Percentiles rank a stretch among this genome's conserved stretches.
These are phyloP conservation scores for Mycena latifolia DNA, from an alignment of 768 basidiomycete species.

Conservation along the genomic window DNA sequence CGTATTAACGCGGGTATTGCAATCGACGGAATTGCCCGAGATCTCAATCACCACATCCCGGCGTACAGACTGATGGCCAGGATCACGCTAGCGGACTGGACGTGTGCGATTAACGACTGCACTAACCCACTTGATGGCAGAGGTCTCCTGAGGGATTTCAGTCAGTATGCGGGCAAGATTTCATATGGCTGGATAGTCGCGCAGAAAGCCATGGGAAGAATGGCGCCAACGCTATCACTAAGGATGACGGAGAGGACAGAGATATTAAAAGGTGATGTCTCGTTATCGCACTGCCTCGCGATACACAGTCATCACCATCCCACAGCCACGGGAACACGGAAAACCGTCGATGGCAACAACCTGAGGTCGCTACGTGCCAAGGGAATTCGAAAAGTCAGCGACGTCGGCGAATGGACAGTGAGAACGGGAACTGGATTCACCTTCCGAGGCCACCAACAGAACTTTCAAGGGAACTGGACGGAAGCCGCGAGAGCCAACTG, in stretches of 20 bases:
- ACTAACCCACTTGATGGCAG: slow-evolving; percentile 15
- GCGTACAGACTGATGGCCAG: slow-evolving; percentile 28
- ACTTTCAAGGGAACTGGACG: slow-evolving; percentile 1
- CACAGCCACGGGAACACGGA: slow-evolving; percentile 31
- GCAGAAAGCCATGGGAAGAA: neutral
- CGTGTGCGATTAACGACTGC: slow-evolving; percentile 25
- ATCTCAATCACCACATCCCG: slow-evolving; percentile 37
- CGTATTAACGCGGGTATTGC: slow-evolving; percentile 19
- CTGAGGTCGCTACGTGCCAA: slow-evolving; percentile 1
- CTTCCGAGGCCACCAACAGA: too few relatives aligned
- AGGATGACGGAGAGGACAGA: neutral
- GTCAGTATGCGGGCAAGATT: neutral
- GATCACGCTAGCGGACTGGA: slow-evolving; percentile 34
- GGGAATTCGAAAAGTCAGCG: neutral
- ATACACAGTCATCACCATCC: slow-evolving; percentile 5
- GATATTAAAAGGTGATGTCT: neutral
- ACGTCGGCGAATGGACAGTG: slow-evolving; percentile 2
- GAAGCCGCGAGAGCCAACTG: neutral
- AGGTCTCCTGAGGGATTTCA: neutral
- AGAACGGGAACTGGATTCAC: too few relatives aligned
- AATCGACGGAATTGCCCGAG: slow-evolving; percentile 21
- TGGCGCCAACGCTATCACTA: neutral
- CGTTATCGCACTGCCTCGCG: neutral
- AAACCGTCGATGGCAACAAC: slow-evolving; percentile 23
- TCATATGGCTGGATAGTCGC: slow-evolving; percentile 9